A percentile compares a stretch with the other conserved stretches of the same genome.
Evolutionary conservation across 805 yeast genomes (phyloP).

Genomic region (Metschnikowia koreensis): DNA sequence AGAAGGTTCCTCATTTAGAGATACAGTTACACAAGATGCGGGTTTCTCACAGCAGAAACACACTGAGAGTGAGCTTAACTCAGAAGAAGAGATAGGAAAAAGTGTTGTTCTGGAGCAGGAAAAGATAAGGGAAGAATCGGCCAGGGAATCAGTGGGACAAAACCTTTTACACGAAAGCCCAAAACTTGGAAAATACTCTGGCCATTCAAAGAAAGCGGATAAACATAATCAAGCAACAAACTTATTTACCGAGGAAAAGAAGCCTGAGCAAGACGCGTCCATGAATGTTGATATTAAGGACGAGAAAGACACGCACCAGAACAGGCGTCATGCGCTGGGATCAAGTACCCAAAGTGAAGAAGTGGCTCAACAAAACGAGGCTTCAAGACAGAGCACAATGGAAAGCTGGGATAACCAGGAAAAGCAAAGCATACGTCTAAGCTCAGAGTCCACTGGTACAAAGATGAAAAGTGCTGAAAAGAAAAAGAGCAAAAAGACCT

Average conservation of each 20-base stretch:
- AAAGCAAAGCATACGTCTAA: slow-evolving; percentile 14
- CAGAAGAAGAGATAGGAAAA: not conserved
- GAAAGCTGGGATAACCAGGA: not conserved
- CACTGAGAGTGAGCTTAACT: not conserved
- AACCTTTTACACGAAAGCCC: no score
- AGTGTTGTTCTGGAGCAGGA: not conserved
- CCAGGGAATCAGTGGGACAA: no score
- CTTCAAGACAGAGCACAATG: not conserved
- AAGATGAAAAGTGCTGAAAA: slow-evolving; percentile 11
- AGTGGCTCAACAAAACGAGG: not conserved
- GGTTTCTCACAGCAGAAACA: not conserved
- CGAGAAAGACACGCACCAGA: not conserved
- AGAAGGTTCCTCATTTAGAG: slow-evolving; percentile 1
- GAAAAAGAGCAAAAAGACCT: slow-evolving; percentile 35
- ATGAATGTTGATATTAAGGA: not conserved
- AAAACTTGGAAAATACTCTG: no score
- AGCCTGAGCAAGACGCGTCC: not conserved
- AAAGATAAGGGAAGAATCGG: no score
- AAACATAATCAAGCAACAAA: not conserved
- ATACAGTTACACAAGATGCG: not conserved
- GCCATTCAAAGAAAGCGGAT: not conserved
- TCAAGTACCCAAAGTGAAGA: not conserved
- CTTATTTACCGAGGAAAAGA: not conserved
- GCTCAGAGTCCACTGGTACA: slow-evolving; percentile 1
- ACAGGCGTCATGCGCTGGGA: not conserved